Evolutionary conservation across 768 basidiomycete genomes (phyloP).

Genomic region (Kwoniella europaea): DNA sequence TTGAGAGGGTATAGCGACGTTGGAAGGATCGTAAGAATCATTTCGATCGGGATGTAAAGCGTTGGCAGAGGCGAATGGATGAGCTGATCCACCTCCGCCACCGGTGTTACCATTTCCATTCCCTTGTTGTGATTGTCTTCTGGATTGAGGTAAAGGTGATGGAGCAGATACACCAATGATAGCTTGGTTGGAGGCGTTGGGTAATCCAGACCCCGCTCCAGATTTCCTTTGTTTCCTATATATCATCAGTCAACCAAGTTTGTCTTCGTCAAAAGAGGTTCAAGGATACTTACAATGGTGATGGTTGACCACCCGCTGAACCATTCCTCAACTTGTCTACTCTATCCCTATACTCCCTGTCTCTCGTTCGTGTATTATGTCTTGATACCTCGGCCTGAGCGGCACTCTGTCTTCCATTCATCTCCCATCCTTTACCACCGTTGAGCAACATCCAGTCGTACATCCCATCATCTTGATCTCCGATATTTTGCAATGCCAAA

Average conservation of each 20-base stretch:
- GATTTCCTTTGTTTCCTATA: constrained; percentile 53
- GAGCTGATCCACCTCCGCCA: constrained; percentile 9
- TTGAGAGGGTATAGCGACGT: constrained; percentile 49
- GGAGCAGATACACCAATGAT: constrained; percentile 57
- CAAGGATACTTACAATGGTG: constrained; percentile 43
- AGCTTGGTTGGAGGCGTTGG: constrained; percentile 56
- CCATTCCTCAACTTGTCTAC: constrained; percentile 48
- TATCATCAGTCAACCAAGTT: not conserved
- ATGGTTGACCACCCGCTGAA: constrained; percentile 35
- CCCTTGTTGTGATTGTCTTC: constrained; percentile 52
- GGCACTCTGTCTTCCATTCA: constrained; percentile 61
- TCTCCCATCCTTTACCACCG: constrained; percentile 93
- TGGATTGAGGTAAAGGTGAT: constrained; percentile 46
- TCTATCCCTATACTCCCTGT: constrained; percentile 52
- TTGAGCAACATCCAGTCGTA: constrained; percentile 97
- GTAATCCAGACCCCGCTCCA: constrained; percentile 38
- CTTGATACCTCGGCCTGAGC: constrained; percentile 46
- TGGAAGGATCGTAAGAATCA: constrained; percentile 51
- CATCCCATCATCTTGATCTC: constrained; percentile 87
- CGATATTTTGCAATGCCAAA: constrained; percentile 88
- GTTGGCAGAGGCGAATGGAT: constrained; percentile 53
- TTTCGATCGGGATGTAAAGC: constrained; percentile 34
- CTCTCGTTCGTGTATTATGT: constrained; percentile 49
- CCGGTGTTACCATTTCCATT: not conserved
- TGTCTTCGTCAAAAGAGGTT: not conserved